A percentile compares a stretch with the other conserved stretches of the same genome.
phyloP scores from a whole-genome alignment of 2,329 filamentous ascomycete genomes.

The Claviceps spartinae region DNA sequence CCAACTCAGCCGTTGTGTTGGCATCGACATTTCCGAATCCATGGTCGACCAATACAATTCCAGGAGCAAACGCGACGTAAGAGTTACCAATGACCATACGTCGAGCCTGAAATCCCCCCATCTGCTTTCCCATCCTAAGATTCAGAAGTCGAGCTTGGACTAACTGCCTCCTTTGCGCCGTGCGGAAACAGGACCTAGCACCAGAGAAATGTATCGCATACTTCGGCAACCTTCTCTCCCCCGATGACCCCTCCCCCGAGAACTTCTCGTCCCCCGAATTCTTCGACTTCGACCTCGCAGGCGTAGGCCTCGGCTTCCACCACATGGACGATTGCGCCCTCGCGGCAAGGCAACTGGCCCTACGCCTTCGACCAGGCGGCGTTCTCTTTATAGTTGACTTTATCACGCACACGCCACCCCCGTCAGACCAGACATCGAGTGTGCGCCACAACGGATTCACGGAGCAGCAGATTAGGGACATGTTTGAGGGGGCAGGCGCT shows the following conservation, averaged over 20 bases:
- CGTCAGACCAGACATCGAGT: constrained; percentile 25
- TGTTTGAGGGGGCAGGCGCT: constrained; percentile 52
- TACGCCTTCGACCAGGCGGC: constrained; percentile 51
- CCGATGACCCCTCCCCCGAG: constrained; percentile 32
- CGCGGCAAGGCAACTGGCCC: constrained; percentile 43
- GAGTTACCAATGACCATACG: background rate
- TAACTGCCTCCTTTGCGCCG: too few relatives aligned
- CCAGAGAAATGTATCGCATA: constrained; percentile 40
- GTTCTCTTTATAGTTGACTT: constrained; percentile 57
- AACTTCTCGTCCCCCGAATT: constrained; percentile 48
- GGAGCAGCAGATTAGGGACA: constrained; percentile 39
- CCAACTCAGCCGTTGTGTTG: constrained; percentile 40
- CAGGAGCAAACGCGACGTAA: constrained; percentile 39
- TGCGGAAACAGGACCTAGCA: constrained; percentile 28
- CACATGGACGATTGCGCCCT: constrained; percentile 53
- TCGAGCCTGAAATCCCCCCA: background rate
- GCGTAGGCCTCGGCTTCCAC: constrained; percentile 50
- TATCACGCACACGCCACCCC: constrained; percentile 33
- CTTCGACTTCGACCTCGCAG: constrained; percentile 54
- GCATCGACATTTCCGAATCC: constrained; percentile 56
- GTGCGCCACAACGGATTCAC: constrained; percentile 56
- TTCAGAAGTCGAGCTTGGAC: too few relatives aligned
- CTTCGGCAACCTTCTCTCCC: constrained; percentile 42
- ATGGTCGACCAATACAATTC: constrained; percentile 59
- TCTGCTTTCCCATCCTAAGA: too few relatives aligned